Conservation (phyloP, 345 rosid genomes). For the Excoecaria cochinchinensis region DNA sequence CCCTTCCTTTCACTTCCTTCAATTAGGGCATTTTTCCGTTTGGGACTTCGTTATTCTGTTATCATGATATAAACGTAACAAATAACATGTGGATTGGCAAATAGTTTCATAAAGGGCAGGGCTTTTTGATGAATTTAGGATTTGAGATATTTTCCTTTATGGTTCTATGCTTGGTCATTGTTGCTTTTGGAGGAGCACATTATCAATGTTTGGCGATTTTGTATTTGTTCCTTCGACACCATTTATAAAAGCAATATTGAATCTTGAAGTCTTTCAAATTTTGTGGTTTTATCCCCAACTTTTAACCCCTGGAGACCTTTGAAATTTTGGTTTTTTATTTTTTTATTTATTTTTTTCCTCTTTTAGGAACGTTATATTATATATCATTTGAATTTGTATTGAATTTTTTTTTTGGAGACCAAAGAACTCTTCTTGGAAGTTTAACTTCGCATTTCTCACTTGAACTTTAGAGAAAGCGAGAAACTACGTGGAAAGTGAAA, state of each 20-base stretch:
- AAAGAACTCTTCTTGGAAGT: too few species aligned
- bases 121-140: background rate
- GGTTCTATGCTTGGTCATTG: background rate
- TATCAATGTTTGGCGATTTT: background rate
- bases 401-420: too few species aligned
- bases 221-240: background rate
- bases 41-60: too few species aligned
- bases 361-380: background rate
- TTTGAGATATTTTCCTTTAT: background rate
- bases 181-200: background rate
- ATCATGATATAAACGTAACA: background rate
- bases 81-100: background rate
- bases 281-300: background rate
- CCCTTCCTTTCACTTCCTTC: too few species aligned
- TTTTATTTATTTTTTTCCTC: background rate
- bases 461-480: background rate
- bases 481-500: conserved; percentile 7
- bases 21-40: too few species aligned
- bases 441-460: too few species aligned
- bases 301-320: background rate
- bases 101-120: background rate
- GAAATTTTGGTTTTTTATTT: background rate
- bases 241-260: background rate
- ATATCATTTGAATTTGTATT: too few species aligned
- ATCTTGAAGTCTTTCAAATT: background rate